Base-by-base conservation (phyloP, 1,139 yeast genomes). In the Taphrina wiesneri region DNA sequence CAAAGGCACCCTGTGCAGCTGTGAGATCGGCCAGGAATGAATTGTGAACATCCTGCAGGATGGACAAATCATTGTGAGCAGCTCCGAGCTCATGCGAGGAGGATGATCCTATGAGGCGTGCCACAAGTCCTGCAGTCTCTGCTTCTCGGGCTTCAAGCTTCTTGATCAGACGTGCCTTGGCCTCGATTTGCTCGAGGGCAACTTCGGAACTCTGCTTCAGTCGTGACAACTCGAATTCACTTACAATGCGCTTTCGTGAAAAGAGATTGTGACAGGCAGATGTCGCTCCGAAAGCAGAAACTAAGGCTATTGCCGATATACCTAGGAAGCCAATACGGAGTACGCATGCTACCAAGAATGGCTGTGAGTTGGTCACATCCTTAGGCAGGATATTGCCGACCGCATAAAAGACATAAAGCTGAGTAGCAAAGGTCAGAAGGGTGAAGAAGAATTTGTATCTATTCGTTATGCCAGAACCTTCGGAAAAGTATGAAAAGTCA, bases 241-340 rank as follows among this genome's bases (percentile, higher is more conserved):
- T 71, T 17, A 76, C 75, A 0, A 69, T 71, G 30, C 71, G 69
- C 5, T 72, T 67, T 54, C 69, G 67, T 68, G 76, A 78, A 47
- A 67, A 67, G 13, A 69, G 67, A 23, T 69, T 49, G 76, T 82
- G 83, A 0, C 88, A 85, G 0, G 90, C 86, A n/a, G 91, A 81
- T 17, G 85, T 83, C 11, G 91, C 86, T 1, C 93, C 93, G 53
- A 88, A 79, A 0, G 95, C 96, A 1, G 91, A 86, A 46, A 89
- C 76, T 0, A 83, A 74, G 0, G 92, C 90, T 81, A 88, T 86
- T 46, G 86, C 77, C 0, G 90, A 84, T 28, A 88, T 85, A 0
- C 96, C 96, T 17, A 85, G 81, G 62, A 88, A 81, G 1, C 89
- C 86, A 2, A 88, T 77, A 69, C 87, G 84, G 63, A 87, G 85